Conservation (phyloP, 495 filamentous ascomycete genomes). For the Friedmanniomyces simplex region DNA sequence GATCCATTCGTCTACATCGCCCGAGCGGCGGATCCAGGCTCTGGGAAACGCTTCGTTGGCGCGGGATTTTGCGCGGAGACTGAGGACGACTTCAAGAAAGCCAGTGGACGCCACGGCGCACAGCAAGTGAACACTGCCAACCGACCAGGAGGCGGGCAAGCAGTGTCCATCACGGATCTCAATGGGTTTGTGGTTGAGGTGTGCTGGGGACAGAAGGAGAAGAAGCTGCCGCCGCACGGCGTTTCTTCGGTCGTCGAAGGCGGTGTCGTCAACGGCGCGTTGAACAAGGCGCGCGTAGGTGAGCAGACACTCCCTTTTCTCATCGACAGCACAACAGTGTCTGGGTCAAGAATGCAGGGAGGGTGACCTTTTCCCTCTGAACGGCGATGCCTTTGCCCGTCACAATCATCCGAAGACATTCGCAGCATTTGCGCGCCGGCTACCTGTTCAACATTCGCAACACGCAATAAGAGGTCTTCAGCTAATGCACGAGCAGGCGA, state of each 20-base stretch:
- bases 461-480: too few relatives aligned
- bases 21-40: too few relatives aligned
- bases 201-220: neutral
- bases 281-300: neutral
- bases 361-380: too few relatives aligned
- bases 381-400: too few relatives aligned
- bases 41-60: neutral
- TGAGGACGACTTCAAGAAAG: neutral
- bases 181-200: neutral
- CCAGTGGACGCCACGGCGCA: neutral
- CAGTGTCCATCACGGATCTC: neutral
- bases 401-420: too few relatives aligned
- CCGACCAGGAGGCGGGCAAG: neutral
- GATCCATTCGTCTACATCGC: constrained; percentile 1
- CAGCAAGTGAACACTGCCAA: neutral
- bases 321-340: too few relatives aligned
- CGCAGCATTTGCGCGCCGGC: too few relatives aligned
- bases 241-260: neutral
- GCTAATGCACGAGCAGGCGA: neutral
- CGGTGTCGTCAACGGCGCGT: neutral
- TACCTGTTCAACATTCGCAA: too few relatives aligned
- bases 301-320: neutral
- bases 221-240: neutral
- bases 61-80: neutral
- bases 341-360: too few relatives aligned